Evolutionary conservation across 768 basidiomycete genomes (phyloP), one percentile per base, ranked within the genome.

Genomic region (Candolleomyces efflorescens): DNA sequence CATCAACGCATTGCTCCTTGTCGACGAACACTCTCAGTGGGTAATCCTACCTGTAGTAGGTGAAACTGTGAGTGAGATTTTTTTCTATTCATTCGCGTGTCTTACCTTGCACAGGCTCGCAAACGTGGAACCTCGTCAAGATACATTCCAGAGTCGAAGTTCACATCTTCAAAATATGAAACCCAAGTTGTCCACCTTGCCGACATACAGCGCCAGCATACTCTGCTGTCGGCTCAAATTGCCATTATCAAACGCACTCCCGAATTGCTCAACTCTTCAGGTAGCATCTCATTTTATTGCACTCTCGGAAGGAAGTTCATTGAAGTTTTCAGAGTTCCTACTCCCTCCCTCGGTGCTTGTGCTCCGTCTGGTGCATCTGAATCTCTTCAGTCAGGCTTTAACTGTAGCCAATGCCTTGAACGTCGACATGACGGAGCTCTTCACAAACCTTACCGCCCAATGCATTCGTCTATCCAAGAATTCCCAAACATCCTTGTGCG

Each of bases 341-440:
- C 68, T 84, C 17, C 78, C 85, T 15, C 78, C 84, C 44, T 65
- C 79, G 18, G 82, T 89, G 56, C 84, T 94, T 56, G 83, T 98
- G 27, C 75, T 90, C 63, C 78, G 89, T 60, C 79, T 95, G 53
- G 85, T 88, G 4, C 90, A 97, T 68, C 75, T 80, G 45, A 90
- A 87, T 60, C 81, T 83, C 62, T 95, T 90, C 71, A 90, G 86
- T 63, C 76, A 82, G 53, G 96, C 96, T 2, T 82, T 96, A 70
- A 72, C 83, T 5, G 82, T 86, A 26, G 94, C 92, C 2, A 80
- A 83, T 36, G 83, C 82, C 46, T 81, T 97, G 43, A 78, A 83
- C 36, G 84, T 93, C 43, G 92, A 97, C 69, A 91, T 98, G 89
- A 84, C 86, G 3, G 89, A 92, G 60, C 65, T 96, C 11, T 96